Evolutionary conservation across 345 rosid species (phyloP), one percentile per base, ranked within the genome.

Genomic region (Eucalyptus cloeziana): DNA sequence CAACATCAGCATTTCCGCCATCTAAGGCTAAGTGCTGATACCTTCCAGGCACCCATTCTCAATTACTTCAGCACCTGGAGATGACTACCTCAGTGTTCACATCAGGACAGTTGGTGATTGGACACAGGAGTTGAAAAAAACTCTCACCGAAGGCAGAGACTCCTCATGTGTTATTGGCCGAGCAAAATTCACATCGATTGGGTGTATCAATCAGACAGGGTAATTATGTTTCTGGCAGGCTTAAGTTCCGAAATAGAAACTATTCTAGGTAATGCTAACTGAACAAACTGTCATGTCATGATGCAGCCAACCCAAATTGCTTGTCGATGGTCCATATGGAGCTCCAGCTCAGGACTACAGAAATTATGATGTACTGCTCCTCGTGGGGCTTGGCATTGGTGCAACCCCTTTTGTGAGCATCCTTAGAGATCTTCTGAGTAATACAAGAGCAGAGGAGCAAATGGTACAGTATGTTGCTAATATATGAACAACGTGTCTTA

Each of bases 361-460:
- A 89, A 97, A 94, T 51, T 97, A 98, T 49, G 98, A 98, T 83
- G 99, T 98, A 87, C 92, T 98, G 92, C 98, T 98, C 76, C 99
- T 98, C 43, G 96, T 97, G 81, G 99, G 99, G 49, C 94, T 97
- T 31, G 99, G 99, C 88, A 98, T 97, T 83, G 99, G 99, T 89
- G 99, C 99, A 40, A 98, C 99, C 45, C 99, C 99, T 90, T 98
- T 97, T 90, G 91, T 98, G 86, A 98, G 99, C 97, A 96, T 98
- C 90, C 96, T 98, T 17, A 95, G 92, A 89, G 99, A 97, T 93
- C 95, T 98, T 85, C 86, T 96, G 80, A 95, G 94, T 92, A 95
- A 93, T 87, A 92, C 98, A 87, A 94, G 95, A 94, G 62, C 90
- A 16, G 99, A 97, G 45, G 96, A 95, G 67, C 98, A 92, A 87